phyloP scores from a whole-genome alignment of 78 protist genomes.

The Dictyostelium capitatum region DNA sequence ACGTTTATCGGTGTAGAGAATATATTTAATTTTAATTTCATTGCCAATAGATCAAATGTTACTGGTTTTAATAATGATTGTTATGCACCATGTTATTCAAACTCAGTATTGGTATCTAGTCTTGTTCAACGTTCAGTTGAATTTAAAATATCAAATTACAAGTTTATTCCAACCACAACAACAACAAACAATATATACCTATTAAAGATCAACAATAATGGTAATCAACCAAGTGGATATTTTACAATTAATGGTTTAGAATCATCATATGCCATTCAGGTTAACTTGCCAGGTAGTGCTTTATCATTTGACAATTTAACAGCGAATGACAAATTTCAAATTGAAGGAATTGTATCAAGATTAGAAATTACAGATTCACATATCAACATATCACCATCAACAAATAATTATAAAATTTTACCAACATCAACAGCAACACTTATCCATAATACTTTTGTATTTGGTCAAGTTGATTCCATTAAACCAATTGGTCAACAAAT shows the following conservation, averaged over 20 bases:
- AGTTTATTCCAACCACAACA: not conserved
- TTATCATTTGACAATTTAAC: not conserved
- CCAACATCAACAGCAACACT: not conserved
- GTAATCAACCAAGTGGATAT: not conserved
- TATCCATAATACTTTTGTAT: not conserved
- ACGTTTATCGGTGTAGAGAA: not conserved
- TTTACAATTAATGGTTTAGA: not conserved
- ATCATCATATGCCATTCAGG: not conserved
- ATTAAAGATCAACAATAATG: not conserved
- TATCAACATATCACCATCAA: not conserved
- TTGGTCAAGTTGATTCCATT: not conserved
- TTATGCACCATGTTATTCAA: not conserved
- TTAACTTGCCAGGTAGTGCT: not conserved
- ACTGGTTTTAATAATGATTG: conserved; percentile 6
- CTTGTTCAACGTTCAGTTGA: not conserved
- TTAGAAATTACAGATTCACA: conserved; percentile 2
- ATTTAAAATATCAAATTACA: not conserved
- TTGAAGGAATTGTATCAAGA: not conserved
- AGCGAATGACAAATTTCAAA: not conserved
- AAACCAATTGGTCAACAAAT: not conserved
- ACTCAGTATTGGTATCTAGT: not conserved
- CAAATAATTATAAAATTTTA: not conserved
- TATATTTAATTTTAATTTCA: conserved; percentile 6
- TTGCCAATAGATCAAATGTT: not conserved
- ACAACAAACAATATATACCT: not conserved